Conservation (phyloP, 768 basidiomycete species). For the Amanita rubescens region DNA sequence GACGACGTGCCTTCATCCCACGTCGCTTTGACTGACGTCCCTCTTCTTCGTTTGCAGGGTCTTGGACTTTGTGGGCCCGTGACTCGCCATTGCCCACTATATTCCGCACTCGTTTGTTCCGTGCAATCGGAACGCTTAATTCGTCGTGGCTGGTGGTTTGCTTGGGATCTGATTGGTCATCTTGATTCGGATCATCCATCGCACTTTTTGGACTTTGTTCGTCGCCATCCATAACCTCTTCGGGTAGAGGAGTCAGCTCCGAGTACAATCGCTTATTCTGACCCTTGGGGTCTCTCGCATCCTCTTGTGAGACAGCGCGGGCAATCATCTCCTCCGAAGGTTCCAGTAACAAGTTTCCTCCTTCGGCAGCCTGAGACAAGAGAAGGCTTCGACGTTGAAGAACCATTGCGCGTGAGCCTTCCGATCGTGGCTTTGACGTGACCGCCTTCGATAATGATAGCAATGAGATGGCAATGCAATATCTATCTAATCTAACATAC, state of each 20-base stretch:
- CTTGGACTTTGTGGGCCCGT: background rate
- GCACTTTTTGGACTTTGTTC: background rate
- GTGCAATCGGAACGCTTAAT: background rate
- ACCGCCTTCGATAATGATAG: background rate
- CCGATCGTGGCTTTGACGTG: slow-evolving; percentile 3
- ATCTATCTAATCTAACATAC: background rate
- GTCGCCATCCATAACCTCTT: slow-evolving; percentile 17
- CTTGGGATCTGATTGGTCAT: background rate
- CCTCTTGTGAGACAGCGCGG: slow-evolving; percentile 23
- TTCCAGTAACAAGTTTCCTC: slow-evolving; percentile 31
- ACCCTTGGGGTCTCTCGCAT: slow-evolving; percentile 16
- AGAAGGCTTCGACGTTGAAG: slow-evolving; percentile 45
- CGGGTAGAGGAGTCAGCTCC: slow-evolving; percentile 37
- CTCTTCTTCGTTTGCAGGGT: background rate
- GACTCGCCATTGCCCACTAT: background rate
- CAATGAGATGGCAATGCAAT: background rate
- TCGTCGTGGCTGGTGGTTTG: background rate
- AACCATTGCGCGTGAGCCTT: slow-evolving; percentile 25
- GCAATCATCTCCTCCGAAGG: slow-evolving; percentile 54
- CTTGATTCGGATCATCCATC: background rate
- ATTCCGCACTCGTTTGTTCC: background rate
- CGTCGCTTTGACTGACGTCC: slow-evolving; percentile 2
- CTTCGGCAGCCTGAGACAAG: slow-evolving; percentile 38
- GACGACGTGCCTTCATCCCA: slow-evolving; percentile 3
- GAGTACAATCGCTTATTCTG: slow-evolving; percentile 34